These are phyloP conservation scores for Cornus controversa DNA, from an alignment of 148 eudicot species.

Conservation along the genomic window DNA sequence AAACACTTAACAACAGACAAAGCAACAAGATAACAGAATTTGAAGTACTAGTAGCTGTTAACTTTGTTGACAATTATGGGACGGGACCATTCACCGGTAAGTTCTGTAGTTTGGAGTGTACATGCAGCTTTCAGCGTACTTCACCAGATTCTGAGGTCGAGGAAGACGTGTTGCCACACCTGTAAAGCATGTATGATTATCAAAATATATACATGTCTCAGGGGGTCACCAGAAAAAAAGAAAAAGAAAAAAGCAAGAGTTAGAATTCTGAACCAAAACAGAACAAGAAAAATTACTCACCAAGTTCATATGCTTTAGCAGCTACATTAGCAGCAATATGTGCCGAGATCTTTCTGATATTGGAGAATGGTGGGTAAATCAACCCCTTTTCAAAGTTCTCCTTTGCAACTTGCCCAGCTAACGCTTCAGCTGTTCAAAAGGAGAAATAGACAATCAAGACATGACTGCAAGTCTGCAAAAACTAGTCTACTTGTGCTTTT, in stretches of 20 bases:
- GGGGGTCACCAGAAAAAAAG: background rate
- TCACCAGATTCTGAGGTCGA: slow-evolving; percentile 68
- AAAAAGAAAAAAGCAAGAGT: background rate
- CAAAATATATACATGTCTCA: background rate
- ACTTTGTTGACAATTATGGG: background rate
- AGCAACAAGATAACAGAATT: background rate
- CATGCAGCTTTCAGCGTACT: slow-evolving; percentile 93
- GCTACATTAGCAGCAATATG: slow-evolving; percentile 89
- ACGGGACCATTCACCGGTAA: slow-evolving; percentile 35
- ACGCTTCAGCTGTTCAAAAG: slow-evolving; percentile 70
- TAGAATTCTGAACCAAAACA: background rate
- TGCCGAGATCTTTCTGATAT: slow-evolving; percentile 85
- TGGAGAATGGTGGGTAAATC: slow-evolving; percentile 75
- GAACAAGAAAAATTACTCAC: slow-evolving; percentile 28
- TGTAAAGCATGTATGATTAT: slow-evolving; percentile 15
- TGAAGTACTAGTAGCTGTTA: no score
- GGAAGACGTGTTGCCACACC: slow-evolving; percentile 82
- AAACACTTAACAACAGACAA: no score
- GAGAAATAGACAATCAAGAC: background rate
- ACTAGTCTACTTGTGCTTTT: no score
- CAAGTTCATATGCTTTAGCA: slow-evolving; percentile 87
- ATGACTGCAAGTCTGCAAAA: background rate
- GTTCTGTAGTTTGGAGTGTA: slow-evolving; percentile 79
- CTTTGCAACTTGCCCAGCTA: slow-evolving; percentile 77
- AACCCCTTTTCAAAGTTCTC: slow-evolving; percentile 73